phyloP scores from a whole-genome alignment of 441 rosid genomes.

The Jatropha multifida region DNA sequence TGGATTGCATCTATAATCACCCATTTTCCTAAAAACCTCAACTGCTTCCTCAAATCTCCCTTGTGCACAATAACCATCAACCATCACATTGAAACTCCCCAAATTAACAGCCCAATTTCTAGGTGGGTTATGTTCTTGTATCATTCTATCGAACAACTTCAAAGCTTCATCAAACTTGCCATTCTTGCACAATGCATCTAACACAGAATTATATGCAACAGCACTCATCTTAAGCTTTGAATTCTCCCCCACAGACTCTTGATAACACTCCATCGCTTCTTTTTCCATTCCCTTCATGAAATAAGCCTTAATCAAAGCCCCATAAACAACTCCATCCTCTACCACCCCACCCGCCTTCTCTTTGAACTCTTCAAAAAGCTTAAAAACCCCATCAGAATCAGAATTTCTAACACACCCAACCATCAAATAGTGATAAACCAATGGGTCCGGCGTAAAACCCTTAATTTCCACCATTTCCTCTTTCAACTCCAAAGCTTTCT shows the following conservation, averaged over 20 bases:
- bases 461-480: conserved; percentile 62
- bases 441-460: conserved; percentile 59
- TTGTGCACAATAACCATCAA: conserved; percentile 70
- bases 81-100: conserved; percentile 89
- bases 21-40: conserved; percentile 65
- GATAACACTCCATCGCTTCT: conserved; percentile 74
- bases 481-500: conserved; percentile 75
- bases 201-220: conserved; percentile 58
- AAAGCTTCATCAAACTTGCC: conserved; percentile 74
- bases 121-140: conserved; percentile 61
- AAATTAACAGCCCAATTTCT: conserved; percentile 57
- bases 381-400: conserved; percentile 59
- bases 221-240: conserved; percentile 65
- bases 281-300: conserved; percentile 71
- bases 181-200: conserved; percentile 73
- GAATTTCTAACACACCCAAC: conserved; percentile 47
- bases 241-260: conserved; percentile 46
- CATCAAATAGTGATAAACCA: conserved; percentile 72
- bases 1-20: conserved; percentile 60
- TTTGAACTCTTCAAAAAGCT: conserved; percentile 72
- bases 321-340: conserved; percentile 80
- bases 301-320: conserved; percentile 76
- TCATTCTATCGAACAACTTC: conserved; percentile 67
- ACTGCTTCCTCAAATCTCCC: conserved; percentile 66
- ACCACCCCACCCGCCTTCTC: conserved; percentile 62